Evolutionary conservation across 2,329 filamentous ascomycete species (phyloP), one percentile per base, ranked within the genome.

Genomic region (Pyrenochaeta sp.): DNA sequence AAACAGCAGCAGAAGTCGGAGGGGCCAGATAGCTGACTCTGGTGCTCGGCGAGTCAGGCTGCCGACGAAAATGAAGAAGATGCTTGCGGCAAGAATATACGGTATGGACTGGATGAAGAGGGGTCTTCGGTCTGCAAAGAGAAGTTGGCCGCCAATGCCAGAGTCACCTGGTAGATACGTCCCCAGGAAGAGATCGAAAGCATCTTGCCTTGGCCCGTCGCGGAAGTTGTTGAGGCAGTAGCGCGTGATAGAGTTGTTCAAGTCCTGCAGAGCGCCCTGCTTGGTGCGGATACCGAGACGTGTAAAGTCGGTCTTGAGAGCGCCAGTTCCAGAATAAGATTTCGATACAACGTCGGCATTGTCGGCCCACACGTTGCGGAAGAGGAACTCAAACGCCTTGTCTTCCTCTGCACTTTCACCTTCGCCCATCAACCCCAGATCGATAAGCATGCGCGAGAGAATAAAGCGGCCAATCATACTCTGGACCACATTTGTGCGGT

Each of bases 291-390:
- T 87, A 44, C 94, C 96, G 1, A 92, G 92, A n/a, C 95, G 89
- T 2, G 95, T 99, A 67, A 98, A 92, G 74, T 99, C 96, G 0
- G 95, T 99, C 84, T 99, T 99, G 80, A 99, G 86, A 45, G 95
- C 95, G 2, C 95, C 96, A 0, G 96, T 99, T 49, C 95, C 95
- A 1, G 95, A 95, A 77, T 99, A 99, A 0, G 92, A 89, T 64
- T 87, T 89, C 15, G 93, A 96, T 30, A 99, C 93, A 20, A 96
- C 90, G 74, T 99, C 95, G 50, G 96, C 95, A 69, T 99, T 99
- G 78, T 99, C 95, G 27, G 95, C 95, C 95, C 95, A 99, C 14
- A 98, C 83, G 76, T 98, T 98, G 63, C 95, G 91, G 85, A 98
- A 99, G 53, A 98, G 81, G 66, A 90, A 83, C 76, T 97, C 93